Conservation (phyloP, 2,329 filamentous ascomycete genomes). For the Fusarium kyushuense region DNA sequence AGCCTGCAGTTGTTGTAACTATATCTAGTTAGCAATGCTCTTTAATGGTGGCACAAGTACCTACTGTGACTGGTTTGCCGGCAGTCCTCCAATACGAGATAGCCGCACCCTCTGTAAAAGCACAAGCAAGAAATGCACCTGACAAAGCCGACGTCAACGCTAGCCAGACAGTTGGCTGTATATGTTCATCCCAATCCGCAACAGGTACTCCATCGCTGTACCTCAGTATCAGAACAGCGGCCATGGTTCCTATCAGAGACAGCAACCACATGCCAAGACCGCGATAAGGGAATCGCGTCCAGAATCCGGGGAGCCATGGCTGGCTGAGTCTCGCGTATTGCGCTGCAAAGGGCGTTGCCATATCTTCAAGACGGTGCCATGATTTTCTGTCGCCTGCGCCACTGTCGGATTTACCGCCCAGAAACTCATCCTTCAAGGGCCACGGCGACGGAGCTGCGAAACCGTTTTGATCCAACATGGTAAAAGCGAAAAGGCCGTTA, state of each 20-base stretch:
- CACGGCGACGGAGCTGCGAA: conserved; percentile 5
- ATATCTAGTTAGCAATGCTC: not conserved
- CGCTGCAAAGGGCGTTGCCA: not conserved
- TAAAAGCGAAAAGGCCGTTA: not conserved
- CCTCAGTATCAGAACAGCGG: conserved; percentile 29
- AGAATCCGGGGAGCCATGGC: conserved; percentile 39
- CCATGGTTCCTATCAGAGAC: conserved; percentile 24
- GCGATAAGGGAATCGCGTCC: conserved; percentile 34
- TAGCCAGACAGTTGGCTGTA: conserved; percentile 41
- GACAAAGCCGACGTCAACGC: conserved; percentile 39
- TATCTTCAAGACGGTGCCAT: conserved; percentile 32
- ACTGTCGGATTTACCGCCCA: not conserved
- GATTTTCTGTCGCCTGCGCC: conserved; percentile 4
- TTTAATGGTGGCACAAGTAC: fast-evolving
- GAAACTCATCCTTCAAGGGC: conserved; percentile 29
- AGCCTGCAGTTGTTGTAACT: conserved; percentile 36
- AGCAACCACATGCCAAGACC: conserved; percentile 37
- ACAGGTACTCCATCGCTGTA: conserved; percentile 39
- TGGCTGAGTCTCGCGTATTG: conserved; percentile 33
- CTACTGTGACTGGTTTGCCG: conserved; percentile 33
- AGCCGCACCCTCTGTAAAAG: conserved; percentile 37
- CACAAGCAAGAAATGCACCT: conserved; percentile 36
- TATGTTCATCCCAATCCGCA: conserved; percentile 29
- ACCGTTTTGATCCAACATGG: not conserved
- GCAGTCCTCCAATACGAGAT: conserved; percentile 42